Evolutionary conservation across 208 protist genomes (phyloP).

Genomic region (Acanthamoeba castellanii): DNA sequence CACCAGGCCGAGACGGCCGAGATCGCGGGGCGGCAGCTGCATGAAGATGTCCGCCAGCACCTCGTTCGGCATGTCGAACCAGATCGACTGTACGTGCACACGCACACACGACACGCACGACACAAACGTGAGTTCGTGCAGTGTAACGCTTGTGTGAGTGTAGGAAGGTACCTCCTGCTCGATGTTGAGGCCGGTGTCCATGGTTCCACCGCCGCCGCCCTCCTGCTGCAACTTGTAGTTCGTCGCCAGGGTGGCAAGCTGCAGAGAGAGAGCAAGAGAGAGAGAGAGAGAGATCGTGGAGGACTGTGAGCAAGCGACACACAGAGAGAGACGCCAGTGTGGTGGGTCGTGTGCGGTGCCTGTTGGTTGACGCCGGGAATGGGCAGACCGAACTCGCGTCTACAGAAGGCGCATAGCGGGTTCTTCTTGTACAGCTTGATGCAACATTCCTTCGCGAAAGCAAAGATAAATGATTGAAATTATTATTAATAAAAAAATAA

Average conservation of each 20-base stretch:
- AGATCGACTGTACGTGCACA: neutral
- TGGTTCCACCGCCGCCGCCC: neutral
- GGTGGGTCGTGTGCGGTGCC: neutral
- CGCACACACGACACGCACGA: too few relatives aligned
- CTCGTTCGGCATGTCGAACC: conserved; percentile 42
- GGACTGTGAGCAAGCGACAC: too few relatives aligned
- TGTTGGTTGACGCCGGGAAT: conserved; percentile 46
- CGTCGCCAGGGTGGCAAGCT: conserved; percentile 1
- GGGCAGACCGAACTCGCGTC: conserved; percentile 70
- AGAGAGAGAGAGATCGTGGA: too few relatives aligned
- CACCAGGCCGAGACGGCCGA: conserved; percentile 41
- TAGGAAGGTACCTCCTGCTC: conserved; percentile 57
- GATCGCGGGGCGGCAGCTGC: conserved; percentile 14
- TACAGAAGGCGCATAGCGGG: conserved; percentile 67
- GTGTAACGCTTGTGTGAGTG: neutral
- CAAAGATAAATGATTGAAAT: neutral
- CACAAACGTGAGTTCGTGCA: too few relatives aligned
- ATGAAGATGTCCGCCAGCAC: conserved; percentile 55
- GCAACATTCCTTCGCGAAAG: conserved; percentile 38
- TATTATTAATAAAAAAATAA: neutral
- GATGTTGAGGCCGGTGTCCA: conserved; percentile 57
- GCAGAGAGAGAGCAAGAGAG: too few relatives aligned
- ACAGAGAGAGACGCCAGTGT: too few relatives aligned
- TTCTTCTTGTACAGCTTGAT: conserved; percentile 76
- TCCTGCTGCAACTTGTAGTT: conserved; percentile 22